These are phyloP conservation scores for Chaetomium cochliodes DNA, from an alignment of 495 filamentous ascomycete genomes.

Conservation along the genomic window DNA sequence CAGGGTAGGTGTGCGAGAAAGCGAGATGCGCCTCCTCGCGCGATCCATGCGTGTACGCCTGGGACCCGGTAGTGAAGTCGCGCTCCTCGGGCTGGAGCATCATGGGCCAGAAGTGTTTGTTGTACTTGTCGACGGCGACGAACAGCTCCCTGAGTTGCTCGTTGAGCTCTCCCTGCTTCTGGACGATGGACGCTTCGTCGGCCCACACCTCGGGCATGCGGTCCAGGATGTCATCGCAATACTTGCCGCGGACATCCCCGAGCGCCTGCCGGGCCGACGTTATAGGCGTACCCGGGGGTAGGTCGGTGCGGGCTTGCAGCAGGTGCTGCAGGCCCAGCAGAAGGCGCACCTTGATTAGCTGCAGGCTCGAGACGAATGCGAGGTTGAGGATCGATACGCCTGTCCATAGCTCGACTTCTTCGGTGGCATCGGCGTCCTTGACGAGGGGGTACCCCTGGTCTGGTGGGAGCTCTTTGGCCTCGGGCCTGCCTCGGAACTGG, in stretches of 20 bases:
- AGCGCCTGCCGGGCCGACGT: neutral
- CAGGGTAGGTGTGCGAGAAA: too few relatives aligned
- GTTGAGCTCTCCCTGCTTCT: slow-evolving; percentile 1
- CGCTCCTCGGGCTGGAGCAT: slow-evolving; percentile 13
- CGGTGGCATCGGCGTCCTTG: slow-evolving; percentile 42
- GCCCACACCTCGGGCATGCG: slow-evolving; percentile 5
- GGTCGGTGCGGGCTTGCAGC: neutral
- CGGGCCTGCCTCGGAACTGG: slow-evolving; percentile 15
- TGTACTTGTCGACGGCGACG: slow-evolving; percentile 1
- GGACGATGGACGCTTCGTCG: neutral
- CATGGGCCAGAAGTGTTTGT: slow-evolving; percentile 16
- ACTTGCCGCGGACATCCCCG: slow-evolving; percentile 3
- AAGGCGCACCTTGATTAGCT: slow-evolving; percentile 26
- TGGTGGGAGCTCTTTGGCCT: slow-evolving; percentile 38
- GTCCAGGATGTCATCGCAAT: slow-evolving; percentile 15
- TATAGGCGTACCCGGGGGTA: neutral
- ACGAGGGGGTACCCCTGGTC: slow-evolving; percentile 35
- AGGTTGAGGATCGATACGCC: slow-evolving; percentile 1
- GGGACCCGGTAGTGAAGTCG: neutral
- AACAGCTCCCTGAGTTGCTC: slow-evolving; percentile 10
- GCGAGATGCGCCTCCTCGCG: too few relatives aligned
- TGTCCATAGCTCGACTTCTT: slow-evolving; percentile 23
- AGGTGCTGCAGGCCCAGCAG: slow-evolving; percentile 6
- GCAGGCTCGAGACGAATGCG: neutral
- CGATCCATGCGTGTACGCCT: too few relatives aligned